These are phyloP conservation scores for Rhodotorula graminis DNA, from an alignment of 768 basidiomycete species.

Conservation along the genomic window DNA sequence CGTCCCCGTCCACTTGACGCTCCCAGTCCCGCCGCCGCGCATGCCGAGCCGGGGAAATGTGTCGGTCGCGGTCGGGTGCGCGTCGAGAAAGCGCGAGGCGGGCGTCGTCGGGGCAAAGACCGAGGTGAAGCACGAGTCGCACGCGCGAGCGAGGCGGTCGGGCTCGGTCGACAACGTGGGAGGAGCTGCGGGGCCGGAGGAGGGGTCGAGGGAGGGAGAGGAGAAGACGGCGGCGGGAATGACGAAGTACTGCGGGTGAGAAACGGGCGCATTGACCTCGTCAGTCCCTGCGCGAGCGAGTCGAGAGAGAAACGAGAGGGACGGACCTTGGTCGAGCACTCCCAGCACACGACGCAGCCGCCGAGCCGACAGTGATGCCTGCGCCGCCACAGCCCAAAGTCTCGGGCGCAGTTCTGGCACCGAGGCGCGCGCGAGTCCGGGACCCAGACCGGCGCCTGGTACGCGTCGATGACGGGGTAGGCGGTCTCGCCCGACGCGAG, in stretches of 20 bases:
- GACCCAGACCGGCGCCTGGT: constrained; percentile 88
- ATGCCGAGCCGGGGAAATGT: not conserved
- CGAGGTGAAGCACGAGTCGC: constrained; percentile 77
- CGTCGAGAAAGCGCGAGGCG: constrained; percentile 17
- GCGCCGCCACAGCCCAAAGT: constrained; percentile 88
- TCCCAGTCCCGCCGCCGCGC: not conserved
- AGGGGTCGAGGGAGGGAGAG: not conserved
- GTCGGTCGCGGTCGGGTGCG: not conserved
- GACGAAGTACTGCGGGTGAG: constrained; percentile 65
- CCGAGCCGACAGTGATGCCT: constrained; percentile 99
- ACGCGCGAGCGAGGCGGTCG: constrained; percentile 62
- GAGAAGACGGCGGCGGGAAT: constrained; percentile 50
- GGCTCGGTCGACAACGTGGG: not conserved
- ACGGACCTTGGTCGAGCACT: constrained; percentile 70
- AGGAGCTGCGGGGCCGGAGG: no score
- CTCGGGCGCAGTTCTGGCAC: constrained; percentile 77
- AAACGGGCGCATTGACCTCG: not conserved
- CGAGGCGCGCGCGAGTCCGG: constrained; percentile 74
- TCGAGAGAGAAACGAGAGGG: not conserved
- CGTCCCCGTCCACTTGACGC: not conserved
- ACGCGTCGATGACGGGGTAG: constrained; percentile 59
- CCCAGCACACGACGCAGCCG: constrained; percentile 77
- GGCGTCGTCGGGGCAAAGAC: constrained; percentile 55
- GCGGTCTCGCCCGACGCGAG: constrained; percentile 3
- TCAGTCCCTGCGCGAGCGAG: not conserved